Evolutionary conservation across 2,329 filamentous ascomycete genomes (phyloP), one percentile per base, ranked within the genome.

Genomic region (Talaromyces pinophilus): DNA sequence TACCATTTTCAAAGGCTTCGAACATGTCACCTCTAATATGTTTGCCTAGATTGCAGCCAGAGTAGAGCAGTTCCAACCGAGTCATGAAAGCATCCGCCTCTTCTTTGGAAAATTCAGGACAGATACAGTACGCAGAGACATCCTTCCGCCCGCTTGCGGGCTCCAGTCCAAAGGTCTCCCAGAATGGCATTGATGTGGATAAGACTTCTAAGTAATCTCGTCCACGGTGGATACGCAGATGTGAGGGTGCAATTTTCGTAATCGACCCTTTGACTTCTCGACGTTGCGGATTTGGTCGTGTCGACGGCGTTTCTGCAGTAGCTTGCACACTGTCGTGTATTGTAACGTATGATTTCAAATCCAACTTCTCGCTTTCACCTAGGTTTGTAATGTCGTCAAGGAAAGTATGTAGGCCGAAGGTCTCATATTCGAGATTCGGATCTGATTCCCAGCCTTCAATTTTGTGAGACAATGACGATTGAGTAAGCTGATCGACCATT

Each of bases 121-220:
- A 83, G 10, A 89, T 77, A 69, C 85, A 86, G 71, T 86, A 86
- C 0, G 83, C 80, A 25, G 82, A 81, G n/a, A 88, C 75, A 71
- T 88, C 81, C 72, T 89, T 89, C 1, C 80, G 67, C 1, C 85
- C 83, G 71, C 81, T 82, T 46, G 81, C 80, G 40, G 87, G 87
- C 48, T 83, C 82, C 10, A 89, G 76, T 19, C 84, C 85, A 48
- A 89, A 82, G 1, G 84, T 81, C 69, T 88, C 86, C 87, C 87
- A 89, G 70, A 88, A 89, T 2, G 80, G 76, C 59, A 88, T 72
- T 4, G 86, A 83, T 8, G 86, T 79, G 3, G 86, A 83, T 15
- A 87, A 78, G 60, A 87, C 76, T 68, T 87, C 85, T 73, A 87
- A 81, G 7, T 77, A 80, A 44, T 80, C 79, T 46, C 85, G 83